Evolutionary conservation across 768 basidiomycete species (phyloP), one percentile per base, ranked within the genome.

Genomic region (Pleurotus tuber-regium): DNA sequence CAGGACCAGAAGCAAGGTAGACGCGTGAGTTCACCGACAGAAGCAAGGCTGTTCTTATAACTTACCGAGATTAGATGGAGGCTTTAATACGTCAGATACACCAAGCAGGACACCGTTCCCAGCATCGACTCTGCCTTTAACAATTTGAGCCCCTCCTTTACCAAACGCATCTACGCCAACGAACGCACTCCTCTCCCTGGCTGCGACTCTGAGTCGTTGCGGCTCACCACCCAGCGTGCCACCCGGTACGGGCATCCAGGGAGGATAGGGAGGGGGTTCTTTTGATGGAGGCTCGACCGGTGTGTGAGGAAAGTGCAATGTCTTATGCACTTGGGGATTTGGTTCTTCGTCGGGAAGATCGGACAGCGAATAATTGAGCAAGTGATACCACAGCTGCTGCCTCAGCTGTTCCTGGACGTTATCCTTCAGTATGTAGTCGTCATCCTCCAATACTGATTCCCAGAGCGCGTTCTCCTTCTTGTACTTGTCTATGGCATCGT

Each of bases 381-480:
- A 69, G 67, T 98, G 97, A 65, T 98, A 98, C 61, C 98, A 86
- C 47, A 99, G 77, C 61, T 95, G 87, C 61, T 97, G 94, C 48
- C 96, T 80, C 39, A 98, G 80, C 53, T 81, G 73, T 60, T 89
- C 84, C 52, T 92, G 81, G 25, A 94, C 72, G 65, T 98, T 98
- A 69, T 95, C 94, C 19, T 75, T 75, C 30, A 81, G 61, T 40
- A 65, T 59, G 28, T 59, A 52, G 18, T 59, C 49, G 44, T 76
- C 69, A 51, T 74, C 71, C 16, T 73, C 64, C 21, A 80, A 64
- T 7, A 66, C 65, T 36, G 61, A 57, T 8, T 57, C 57, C 73
- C 76, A 76, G n/a, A 75, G 55, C 31, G 66, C 57, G 44, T 75
- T 62, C 3, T 57, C 50, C 16, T 58, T 25, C 11, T 70, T 58